Base-by-base conservation (phyloP, 768 basidiomycete genomes). In the Gloeophyllum trabeum region DNA sequence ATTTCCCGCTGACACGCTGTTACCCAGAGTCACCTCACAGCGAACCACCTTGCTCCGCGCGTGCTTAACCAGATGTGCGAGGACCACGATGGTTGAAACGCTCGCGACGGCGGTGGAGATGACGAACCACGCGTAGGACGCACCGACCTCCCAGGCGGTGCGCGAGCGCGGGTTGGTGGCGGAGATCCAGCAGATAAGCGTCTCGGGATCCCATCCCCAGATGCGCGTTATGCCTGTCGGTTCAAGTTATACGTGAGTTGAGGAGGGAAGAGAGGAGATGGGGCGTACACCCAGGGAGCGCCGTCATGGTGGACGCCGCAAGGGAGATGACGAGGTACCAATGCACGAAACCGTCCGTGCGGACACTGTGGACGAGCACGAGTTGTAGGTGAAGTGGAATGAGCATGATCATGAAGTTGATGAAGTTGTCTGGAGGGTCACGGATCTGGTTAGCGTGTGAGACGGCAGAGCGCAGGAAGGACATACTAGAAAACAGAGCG, bases 181-280 rank as follows among this genome's bases (percentile, higher is more conserved):
- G 10, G 10, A 10, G 10, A 21, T 37, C 36, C 36, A 37, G 36
- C 36, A 37, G 20, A 37, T 37, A 10, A 37, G 20, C 7, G 36
- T 7, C 36, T 13, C 13, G 20, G 36, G 36, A 37, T 37, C 36
- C 36, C 36, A 37, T 10, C 36, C 36, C 36, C 36, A 37, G 20
- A 37, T 19, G 20, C 20, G 7, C 20, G 7, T 12, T 6, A 37
- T 21, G 36, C 10, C 36, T 37, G 20, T 7, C 7, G 10, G 10
- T 10, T 37, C 7, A 21, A n/a, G 36, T n/a, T n/a, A n/a, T n/a
- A 32, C 10, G 28, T 32, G 28, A 32, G 16, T 32, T 16, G 16
- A 32, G 10, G 28, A 16, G 28, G 16, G 16, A 10, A 32, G 28
- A 32, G 10, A 32, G 28, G 28, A 16, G 28, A 10, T 10, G 16